Conservation (phyloP, 2,329 filamentous ascomycete genomes). For the Sporothrix protearum region DNA sequence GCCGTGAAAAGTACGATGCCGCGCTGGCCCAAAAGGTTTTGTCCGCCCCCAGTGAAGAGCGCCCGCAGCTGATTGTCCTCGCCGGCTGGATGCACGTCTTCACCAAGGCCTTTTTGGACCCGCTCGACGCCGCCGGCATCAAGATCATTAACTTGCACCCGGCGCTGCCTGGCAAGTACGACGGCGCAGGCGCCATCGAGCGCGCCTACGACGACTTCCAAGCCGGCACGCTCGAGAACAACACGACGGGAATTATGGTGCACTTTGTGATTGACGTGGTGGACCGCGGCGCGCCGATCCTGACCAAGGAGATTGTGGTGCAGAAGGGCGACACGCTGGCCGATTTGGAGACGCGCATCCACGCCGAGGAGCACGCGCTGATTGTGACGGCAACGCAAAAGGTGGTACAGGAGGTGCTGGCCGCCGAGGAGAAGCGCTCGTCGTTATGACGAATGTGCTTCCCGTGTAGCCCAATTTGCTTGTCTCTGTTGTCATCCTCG, state of each 20-base stretch:
- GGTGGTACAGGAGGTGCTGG: slow-evolving; percentile 42
- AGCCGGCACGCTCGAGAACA: slow-evolving; percentile 59
- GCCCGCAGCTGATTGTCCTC: slow-evolving; percentile 72
- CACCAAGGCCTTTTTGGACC: slow-evolving; percentile 64
- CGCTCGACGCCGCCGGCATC: slow-evolving; percentile 59
- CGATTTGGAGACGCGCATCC: slow-evolving; percentile 68
- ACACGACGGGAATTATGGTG: slow-evolving; percentile 80
- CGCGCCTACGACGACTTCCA: slow-evolving; percentile 71
- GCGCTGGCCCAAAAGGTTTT: slow-evolving; percentile 69
- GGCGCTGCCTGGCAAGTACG: slow-evolving; percentile 67
- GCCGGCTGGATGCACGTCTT: slow-evolving; percentile 88
- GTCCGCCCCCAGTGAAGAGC: slow-evolving; percentile 39
- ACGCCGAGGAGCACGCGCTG: slow-evolving; percentile 69
- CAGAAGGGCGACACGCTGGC: slow-evolving; percentile 61
- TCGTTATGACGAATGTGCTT: not conserved
- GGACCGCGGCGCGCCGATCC: slow-evolving; percentile 71
- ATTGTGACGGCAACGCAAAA: slow-evolving; percentile 70
- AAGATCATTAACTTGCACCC: slow-evolving; percentile 82
- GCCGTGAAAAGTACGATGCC: slow-evolving; percentile 67
- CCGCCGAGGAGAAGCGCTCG: slow-evolving; percentile 1
- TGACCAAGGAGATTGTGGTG: slow-evolving; percentile 65
- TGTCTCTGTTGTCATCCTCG: not conserved
- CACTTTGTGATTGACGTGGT: slow-evolving; percentile 80
- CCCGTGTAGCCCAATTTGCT: not conserved
- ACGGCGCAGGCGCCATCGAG: slow-evolving; percentile 74